phyloP scores from a whole-genome alignment of 805 yeast genomes.

The Kluyveromyces dobzhanskii region DNA sequence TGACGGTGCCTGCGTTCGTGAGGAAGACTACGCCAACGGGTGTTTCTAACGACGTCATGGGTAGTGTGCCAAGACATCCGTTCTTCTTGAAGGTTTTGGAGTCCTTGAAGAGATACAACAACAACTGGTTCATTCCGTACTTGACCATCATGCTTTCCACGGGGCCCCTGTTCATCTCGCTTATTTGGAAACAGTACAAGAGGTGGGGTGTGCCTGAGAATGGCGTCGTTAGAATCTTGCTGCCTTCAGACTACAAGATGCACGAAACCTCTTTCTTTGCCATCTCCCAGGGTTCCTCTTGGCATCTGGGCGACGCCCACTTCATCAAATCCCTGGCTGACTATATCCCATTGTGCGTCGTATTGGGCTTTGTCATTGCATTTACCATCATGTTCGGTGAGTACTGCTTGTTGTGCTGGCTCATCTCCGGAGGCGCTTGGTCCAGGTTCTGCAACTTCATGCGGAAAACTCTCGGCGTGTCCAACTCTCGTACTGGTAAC shows the following conservation, averaged over 20 bases:
- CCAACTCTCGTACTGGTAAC: background rate
- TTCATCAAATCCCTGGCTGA: slow-evolving; percentile 64
- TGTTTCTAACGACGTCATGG: slow-evolving; percentile 89
- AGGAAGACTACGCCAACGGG: slow-evolving; percentile 88
- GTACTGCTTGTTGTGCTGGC: slow-evolving; percentile 37
- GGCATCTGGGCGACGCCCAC: slow-evolving; percentile 87
- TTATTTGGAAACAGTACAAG: slow-evolving; percentile 80
- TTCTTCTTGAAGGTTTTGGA: slow-evolving; percentile 67
- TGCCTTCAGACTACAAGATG: slow-evolving; percentile 66
- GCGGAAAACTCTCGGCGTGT: background rate
- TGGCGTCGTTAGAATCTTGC: slow-evolving; percentile 58
- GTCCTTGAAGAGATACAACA: slow-evolving; percentile 51
- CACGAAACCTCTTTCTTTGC: slow-evolving; percentile 57
- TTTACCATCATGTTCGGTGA: slow-evolving; percentile 38
- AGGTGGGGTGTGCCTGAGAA: slow-evolving; percentile 67
- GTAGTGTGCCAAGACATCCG: slow-evolving; percentile 79
- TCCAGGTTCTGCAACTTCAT: slow-evolving; percentile 4
- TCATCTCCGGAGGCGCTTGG: slow-evolving; percentile 20
- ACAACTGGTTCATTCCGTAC: slow-evolving; percentile 80
- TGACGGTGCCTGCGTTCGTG: slow-evolving; percentile 77
- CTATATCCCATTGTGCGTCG: slow-evolving; percentile 65
- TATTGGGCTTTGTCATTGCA: slow-evolving; percentile 60
- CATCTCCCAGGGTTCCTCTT: slow-evolving; percentile 76
- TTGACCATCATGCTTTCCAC: slow-evolving; percentile 89
- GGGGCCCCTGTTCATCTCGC: slow-evolving; percentile 82